A percentile compares a stretch with the other conserved stretches of the same genome.
phyloP scores from a whole-genome alignment of 2,329 filamentous ascomycete species.

The Alternaria infectoria region DNA sequence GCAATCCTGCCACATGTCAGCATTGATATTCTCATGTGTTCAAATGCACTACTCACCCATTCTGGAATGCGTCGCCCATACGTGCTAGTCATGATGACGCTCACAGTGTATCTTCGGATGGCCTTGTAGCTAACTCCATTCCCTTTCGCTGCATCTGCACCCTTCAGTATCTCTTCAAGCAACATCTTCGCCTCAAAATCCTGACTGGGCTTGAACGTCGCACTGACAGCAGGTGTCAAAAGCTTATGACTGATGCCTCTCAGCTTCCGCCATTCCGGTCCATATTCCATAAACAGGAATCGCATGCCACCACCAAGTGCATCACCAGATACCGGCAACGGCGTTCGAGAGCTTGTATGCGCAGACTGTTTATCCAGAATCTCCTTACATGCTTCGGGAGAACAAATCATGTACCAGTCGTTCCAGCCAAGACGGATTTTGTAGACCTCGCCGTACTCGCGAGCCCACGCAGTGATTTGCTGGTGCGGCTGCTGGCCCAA shows the following conservation, averaged over 20 bases:
- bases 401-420: conserved; percentile 55
- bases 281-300: conserved; percentile 53
- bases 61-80: conserved; percentile 42
- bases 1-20: conserved; percentile 28
- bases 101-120: conserved; percentile 40
- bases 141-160: conserved; percentile 23
- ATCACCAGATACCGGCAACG: conserved; percentile 50
- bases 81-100: conserved; percentile 47
- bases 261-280: conserved; percentile 49
- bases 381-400: conserved; percentile 53
- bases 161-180: conserved; percentile 50
- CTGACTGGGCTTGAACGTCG: conserved; percentile 53
- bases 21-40: neutral
- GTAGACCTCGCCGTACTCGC: conserved; percentile 55
- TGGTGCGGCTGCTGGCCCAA: conserved; percentile 37
- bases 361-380: conserved; percentile 52
- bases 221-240: conserved; percentile 45
- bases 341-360: conserved; percentile 45
- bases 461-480: conserved; percentile 47
- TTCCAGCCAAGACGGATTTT: conserved; percentile 54
- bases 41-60: conserved; percentile 28
- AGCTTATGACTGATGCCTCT: conserved; percentile 50
- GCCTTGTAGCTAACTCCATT: conserved; percentile 36
- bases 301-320: conserved; percentile 50
- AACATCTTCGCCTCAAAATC: conserved; percentile 56